Evolutionary conservation across 1,284 basidiomycete genomes (phyloP).

Genomic region (Moesziomyces aphidis): DNA sequence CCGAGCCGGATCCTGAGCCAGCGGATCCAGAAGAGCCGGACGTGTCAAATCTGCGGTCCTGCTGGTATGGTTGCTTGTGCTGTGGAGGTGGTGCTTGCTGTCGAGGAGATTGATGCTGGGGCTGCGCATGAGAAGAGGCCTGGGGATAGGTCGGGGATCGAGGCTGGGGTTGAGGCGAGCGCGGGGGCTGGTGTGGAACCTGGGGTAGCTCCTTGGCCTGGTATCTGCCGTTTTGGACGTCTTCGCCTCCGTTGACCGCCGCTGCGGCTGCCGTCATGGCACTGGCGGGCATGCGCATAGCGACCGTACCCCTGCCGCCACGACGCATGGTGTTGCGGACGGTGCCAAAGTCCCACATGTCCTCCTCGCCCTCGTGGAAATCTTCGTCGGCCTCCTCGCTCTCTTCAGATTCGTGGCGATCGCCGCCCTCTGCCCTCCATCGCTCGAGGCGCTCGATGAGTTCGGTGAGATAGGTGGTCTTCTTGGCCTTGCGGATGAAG

Average conservation of each 20-base stretch:
- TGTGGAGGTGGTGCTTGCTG: slow-evolving; percentile 15
- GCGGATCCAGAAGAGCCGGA: slow-evolving; percentile 38
- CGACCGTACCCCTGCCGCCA: slow-evolving; percentile 41
- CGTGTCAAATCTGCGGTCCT: slow-evolving; percentile 39
- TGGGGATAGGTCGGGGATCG: slow-evolving; percentile 26
- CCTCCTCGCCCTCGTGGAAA: slow-evolving; percentile 51
- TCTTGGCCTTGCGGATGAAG: slow-evolving; percentile 93
- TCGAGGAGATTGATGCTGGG: slow-evolving; percentile 21
- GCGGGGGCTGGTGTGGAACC: slow-evolving; percentile 26
- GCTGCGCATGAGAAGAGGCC: slow-evolving; percentile 15
- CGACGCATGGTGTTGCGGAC: slow-evolving; percentile 56
- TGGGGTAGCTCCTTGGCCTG: slow-evolving; percentile 42
- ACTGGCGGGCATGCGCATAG: slow-evolving; percentile 51
- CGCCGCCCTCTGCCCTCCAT: slow-evolving; percentile 80
- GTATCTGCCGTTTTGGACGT: slow-evolving; percentile 15
- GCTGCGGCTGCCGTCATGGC: slow-evolving; percentile 47
- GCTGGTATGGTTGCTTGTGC: slow-evolving; percentile 21
- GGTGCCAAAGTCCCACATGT: slow-evolving; percentile 64
- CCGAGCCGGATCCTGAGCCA: slow-evolving; percentile 49
- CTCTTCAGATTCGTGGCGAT: slow-evolving; percentile 56
- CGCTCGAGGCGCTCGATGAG: slow-evolving; percentile 92
- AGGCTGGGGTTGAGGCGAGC: slow-evolving; percentile 20
- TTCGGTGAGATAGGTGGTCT: slow-evolving; percentile 91
- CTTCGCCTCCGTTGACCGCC: slow-evolving; percentile 27
- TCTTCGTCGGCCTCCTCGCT: slow-evolving; percentile 54